phyloP scores from a whole-genome alignment of 2,329 filamentous ascomycete species.

The Nothopassalora personata region DNA sequence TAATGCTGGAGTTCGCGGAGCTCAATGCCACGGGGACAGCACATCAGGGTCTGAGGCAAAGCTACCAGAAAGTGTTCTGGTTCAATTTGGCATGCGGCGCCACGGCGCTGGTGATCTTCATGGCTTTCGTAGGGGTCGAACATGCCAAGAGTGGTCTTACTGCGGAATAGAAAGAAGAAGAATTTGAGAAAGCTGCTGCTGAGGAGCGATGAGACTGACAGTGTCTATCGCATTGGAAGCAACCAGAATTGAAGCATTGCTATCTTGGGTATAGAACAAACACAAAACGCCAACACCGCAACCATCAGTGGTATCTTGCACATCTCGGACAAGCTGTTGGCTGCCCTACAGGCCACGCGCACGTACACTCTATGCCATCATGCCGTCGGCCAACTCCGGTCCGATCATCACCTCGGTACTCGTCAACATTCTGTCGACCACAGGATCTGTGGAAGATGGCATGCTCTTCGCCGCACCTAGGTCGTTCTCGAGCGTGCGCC shows the following conservation, averaged over 20 bases:
- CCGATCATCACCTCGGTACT: neutral
- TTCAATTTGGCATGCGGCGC: conserved; percentile 55
- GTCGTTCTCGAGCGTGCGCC: neutral
- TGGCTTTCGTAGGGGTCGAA: conserved; percentile 50
- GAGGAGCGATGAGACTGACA: neutral
- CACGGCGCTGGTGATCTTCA: conserved; percentile 49
- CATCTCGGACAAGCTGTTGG: neutral
- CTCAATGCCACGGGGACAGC: conserved; percentile 50
- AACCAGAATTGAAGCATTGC: neutral
- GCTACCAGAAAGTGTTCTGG: conserved; percentile 64
- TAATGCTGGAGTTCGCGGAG: conserved; percentile 67
- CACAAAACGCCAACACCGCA: neutral
- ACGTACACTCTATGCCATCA: neutral
- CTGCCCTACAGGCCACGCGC: neutral
- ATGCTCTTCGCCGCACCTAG: neutral
- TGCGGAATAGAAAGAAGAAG: conserved; percentile 48
- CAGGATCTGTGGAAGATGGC: neutral
- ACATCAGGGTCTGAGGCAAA: conserved; percentile 41
- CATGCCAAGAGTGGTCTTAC: conserved; percentile 55
- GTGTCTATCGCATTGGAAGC: neutral
- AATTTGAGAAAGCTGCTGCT: neutral
- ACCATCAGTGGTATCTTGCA: neutral
- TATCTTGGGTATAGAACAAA: neutral
- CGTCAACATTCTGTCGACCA: neutral
- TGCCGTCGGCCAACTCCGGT: neutral